Evolutionary conservation across 768 basidiomycete species (phyloP).

Genomic region (Strobilomyces echinocephalus): DNA sequence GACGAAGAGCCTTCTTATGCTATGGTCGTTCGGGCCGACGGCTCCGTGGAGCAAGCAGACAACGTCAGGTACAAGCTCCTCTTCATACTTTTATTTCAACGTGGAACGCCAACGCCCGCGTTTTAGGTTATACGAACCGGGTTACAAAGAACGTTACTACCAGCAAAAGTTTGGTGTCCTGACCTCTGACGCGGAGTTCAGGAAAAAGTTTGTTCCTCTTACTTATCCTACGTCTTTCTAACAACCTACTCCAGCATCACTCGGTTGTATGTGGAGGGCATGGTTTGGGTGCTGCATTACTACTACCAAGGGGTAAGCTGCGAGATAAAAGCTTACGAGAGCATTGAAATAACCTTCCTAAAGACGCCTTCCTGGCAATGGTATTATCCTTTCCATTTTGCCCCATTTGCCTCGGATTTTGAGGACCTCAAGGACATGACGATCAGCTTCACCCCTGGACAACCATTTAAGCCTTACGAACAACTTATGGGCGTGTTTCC

Average conservation of each 20-base stretch:
- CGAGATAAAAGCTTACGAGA: neutral
- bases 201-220: slow-evolving; percentile 54
- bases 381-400: slow-evolving; percentile 99
- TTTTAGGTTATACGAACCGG: slow-evolving; percentile 87
- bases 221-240: slow-evolving; percentile 1
- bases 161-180: slow-evolving; percentile 85
- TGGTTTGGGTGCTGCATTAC: slow-evolving; percentile 94
- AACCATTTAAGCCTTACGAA: slow-evolving; percentile 95
- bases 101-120: slow-evolving; percentile 1
- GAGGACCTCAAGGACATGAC: slow-evolving; percentile 72
- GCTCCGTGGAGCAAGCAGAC: slow-evolving; percentile 92
- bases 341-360: slow-evolving; percentile 17
- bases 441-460: slow-evolving; percentile 72
- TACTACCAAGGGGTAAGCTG: slow-evolving; percentile 92
- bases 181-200: slow-evolving; percentile 64
- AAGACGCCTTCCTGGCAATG: slow-evolving; percentile 96
- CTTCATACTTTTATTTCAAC: neutral
- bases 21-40: slow-evolving; percentile 82
- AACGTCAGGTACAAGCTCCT: slow-evolving; percentile 70
- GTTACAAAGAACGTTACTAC: slow-evolving; percentile 95
- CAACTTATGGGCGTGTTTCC: slow-evolving; percentile 99
- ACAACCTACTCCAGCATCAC: slow-evolving; percentile 52
- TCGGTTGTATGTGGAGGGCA: slow-evolving; percentile 83
- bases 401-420: slow-evolving; percentile 96
- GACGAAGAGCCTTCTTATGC: slow-evolving; percentile 49